Base-by-base conservation (phyloP, 257 asterid species). In the Eucommia ulmoides region DNA sequence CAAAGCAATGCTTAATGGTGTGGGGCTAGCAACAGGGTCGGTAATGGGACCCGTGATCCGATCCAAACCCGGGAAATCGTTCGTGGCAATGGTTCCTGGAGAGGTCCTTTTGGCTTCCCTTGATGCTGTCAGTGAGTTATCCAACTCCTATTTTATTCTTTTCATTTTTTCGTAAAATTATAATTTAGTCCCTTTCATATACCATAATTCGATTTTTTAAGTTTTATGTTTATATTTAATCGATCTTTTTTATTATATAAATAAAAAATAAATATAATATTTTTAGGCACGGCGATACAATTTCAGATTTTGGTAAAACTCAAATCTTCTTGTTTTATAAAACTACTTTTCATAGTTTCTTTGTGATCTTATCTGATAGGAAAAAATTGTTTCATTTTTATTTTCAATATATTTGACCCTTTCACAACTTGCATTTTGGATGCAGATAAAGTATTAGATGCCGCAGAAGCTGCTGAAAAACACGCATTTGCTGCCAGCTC, bases 391-490 rank as follows among this genome's bases (percentile, higher is more conserved):
- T n/a, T n/a, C n/a, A n/a, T n/a, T n/a, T n/a, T n/a, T n/a, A n/a
- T n/a, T n/a, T n/a, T n/a, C n/a, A n/a, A n/a, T n/a, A n/a, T n/a
- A n/a, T n/a, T n/a, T n/a, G n/a, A n/a, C n/a, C n/a, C n/a, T n/a
- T n/a, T n/a, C n/a, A n/a, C n/a, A n/a, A n/a, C n/a, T 41, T 41
- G 20, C 48, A 8, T 42, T 10, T 42, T 42, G 20, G 21, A 61
- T 33, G 52, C 80, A 85, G 96, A 86, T 20, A 86, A 72, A 57
- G 66, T 86, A 45, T 21, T 85, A 19, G 96, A 86, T 55, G 88
- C 96, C 24, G 88, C 94, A 24, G 96, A 86, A 70, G 96, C 86
- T 41, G 94, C 96, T 22, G 96, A 86, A 56, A 82, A 70, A 69
- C 94, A 82, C 66, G 41, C 92, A 12, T 35, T 69, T 60, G 19